Evolutionary conservation across 805 yeast genomes (phyloP), one percentile per base, ranked within the genome.

Genomic region (Kodamaea sagamina): DNA sequence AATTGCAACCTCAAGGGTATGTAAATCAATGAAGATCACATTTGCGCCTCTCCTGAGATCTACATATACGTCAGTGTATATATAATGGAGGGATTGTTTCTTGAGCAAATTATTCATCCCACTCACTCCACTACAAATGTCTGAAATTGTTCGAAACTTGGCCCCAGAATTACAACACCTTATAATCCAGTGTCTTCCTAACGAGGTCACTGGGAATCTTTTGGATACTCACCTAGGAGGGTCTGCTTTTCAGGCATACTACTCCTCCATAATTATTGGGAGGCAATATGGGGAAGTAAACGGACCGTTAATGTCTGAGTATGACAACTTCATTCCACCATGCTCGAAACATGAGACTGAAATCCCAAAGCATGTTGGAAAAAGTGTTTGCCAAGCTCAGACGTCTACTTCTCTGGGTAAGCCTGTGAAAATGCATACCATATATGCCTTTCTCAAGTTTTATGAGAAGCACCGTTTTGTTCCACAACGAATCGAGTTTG

Each of bases 1-100:
- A 28, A 28, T 48, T 24, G 26, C 39, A 15, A 35, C 24, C 15
- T 18, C 36, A 12, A n/a, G 32, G 32, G 32, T 28, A 21, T 21
- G 8, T 6, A 21, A 21, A 6, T n/a, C n/a, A n/a, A n/a, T n/a
- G n/a, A n/a, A n/a, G n/a, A n/a, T n/a, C n/a, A n/a, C n/a, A n/a
- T n/a, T n/a, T n/a, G n/a, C n/a, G n/a, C n/a, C n/a, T n/a, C n/a
- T n/a, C n/a, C n/a, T n/a, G n/a, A n/a, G n/a, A n/a, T n/a, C n/a
- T n/a, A n/a, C n/a, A n/a, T n/a, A n/a, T n/a, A n/a, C n/a, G n/a
- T 16, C 12, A n/a, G 32, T 15, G 32, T 28, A 15, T 15, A 6
- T 28, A 12, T 12, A n/a, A 13, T n/a, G n/a, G n/a, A n/a, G n/a
- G n/a, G n/a, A n/a, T n/a, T n/a, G n/a, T n/a, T n/a, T n/a, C n/a